Evolutionary conservation across 352 stramenopile genomes (phyloP), one percentile per base, ranked within the genome.

Genomic region (Saprolegnia diclina): DNA sequence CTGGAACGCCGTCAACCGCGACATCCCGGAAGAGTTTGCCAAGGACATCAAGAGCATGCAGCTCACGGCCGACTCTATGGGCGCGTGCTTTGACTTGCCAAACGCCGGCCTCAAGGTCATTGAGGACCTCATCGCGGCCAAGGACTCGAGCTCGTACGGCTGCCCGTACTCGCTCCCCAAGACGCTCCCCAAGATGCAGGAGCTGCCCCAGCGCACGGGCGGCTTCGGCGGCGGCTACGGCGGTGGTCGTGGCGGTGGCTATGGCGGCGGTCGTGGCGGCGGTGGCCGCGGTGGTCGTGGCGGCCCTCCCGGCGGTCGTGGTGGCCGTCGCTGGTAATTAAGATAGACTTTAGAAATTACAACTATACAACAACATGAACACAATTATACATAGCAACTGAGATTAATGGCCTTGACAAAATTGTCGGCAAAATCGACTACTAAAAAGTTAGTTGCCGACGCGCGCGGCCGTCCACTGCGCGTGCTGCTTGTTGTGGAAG

Each of bases 41-140:
- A 85, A 87, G 18, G 77, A 91, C 54, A 85, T 98, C 50, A 94
- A 94, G 74, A 91, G 95, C 75, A 79, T 97, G 77, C 92, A 88
- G 59, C 73, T 98, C 35, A 92, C 85, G 13, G 89, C 87, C 38
- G 91, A 97, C 74, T 76, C 77, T 18, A 89, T 91, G 82, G 87
- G 85, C 24, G 91, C 89, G 24, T 92, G 95, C 68, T 97, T 98
- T 68, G 93, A 98, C 64, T 73, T 98, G 37, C 87, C 88, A 0
- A 74, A 84, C 18, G 74, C 80, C 18, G 84, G 75, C 22, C 72
- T 96, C 38, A 73, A 85, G 29, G 24, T 76, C 10, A 55, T 97
- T 2, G 78, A 95, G 48, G 74, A 89, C 40, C 77, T 88, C 26
- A 93, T 97, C 57, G 86, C 94, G 53, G 76, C 82, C 22, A 74